A percentile compares a stretch with the other conserved stretches of the same genome.
phyloP scores from a whole-genome alignment of 345 rosid genomes.

The Hirschfeldia incana region DNA sequence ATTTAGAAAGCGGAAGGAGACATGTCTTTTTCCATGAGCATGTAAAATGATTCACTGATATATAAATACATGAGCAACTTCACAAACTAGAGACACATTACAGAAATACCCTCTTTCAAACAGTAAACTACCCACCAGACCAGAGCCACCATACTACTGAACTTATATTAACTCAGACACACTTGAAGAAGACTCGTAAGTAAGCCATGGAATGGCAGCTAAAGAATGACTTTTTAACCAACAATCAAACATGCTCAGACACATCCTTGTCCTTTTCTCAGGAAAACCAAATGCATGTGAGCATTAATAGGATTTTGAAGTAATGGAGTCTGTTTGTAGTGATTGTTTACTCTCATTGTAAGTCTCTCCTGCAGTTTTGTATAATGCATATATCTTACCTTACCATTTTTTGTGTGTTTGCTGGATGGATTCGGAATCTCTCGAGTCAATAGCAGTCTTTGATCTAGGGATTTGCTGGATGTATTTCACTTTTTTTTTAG shows the following conservation, averaged over 20 bases:
- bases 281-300: background rate
- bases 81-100: constrained; percentile 12
- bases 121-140: background rate
- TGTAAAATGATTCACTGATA: background rate
- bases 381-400: too few relatives aligned
- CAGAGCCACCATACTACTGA: background rate
- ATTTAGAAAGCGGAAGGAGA: constrained; percentile 23
- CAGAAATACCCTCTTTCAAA: constrained; percentile 26
- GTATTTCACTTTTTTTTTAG: too few relatives aligned
- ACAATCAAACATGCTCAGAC: background rate
- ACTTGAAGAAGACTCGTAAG: background rate
- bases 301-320: too few relatives aligned
- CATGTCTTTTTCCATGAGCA: constrained; percentile 17
- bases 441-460: too few relatives aligned
- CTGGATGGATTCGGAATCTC: too few relatives aligned
- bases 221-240: background rate
- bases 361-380: too few relatives aligned
- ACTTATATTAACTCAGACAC: background rate
- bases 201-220: background rate
- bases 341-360: too few relatives aligned
- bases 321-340: too few relatives aligned
- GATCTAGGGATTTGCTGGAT: too few relatives aligned
- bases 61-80: constrained; percentile 19
- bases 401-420: too few relatives aligned
- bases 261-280: background rate